Evolutionary conservation across 2,329 filamentous ascomycete species (phyloP), one percentile per base, ranked within the genome.

Genomic region (Fusarium oxysporum): DNA sequence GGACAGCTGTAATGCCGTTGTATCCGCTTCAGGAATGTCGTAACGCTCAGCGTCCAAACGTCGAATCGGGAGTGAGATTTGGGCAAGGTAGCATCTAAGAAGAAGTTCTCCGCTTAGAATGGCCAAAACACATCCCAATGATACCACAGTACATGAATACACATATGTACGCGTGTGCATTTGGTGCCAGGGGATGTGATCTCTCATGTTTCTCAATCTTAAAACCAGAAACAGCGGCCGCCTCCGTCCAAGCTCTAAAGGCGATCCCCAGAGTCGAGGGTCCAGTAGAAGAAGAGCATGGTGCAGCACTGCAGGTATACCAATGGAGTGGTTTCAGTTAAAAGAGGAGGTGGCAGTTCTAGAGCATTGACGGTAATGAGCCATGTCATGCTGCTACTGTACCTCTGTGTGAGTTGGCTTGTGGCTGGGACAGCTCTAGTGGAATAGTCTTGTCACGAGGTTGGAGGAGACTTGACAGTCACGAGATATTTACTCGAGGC

Each of bases 241-340:
- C 67, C 65, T 43, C 47, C 38, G 47, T 4, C 28, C 28, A n/a
- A 41, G 57, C 44, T 43, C 48, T 33, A 45, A 57, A 37, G 56
- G 23, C 33, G 50, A 68, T 45, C 41, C 41, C 45, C 62, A 54
- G 45, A 54, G 51, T 47, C 51, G 37, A 41, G 21, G 7, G n/a
- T 37, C 62, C 23, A 63, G 54, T 48, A 43, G 44, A 9, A 58
- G 23, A 60, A 51, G 61, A 59, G 70, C 45, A 65, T 50, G n/a
- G 30, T 54, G 37, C 47, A 33, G 47, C 30, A 50, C n/a, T 23
- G 32, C 59, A 50, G 12, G n/a, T 60, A 38, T 48, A 44, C 66
- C 53, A 60, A 60, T 55, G 23, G 60, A 47, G 57, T 53, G 59
- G 64, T 69, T 72, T 72, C 58, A 72, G 45, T 53, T 64, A 55